Evolutionary conservation across 345 rosid genomes (phyloP), one percentile per base, ranked within the genome.

Genomic region (Capsella bursapastoris): DNA sequence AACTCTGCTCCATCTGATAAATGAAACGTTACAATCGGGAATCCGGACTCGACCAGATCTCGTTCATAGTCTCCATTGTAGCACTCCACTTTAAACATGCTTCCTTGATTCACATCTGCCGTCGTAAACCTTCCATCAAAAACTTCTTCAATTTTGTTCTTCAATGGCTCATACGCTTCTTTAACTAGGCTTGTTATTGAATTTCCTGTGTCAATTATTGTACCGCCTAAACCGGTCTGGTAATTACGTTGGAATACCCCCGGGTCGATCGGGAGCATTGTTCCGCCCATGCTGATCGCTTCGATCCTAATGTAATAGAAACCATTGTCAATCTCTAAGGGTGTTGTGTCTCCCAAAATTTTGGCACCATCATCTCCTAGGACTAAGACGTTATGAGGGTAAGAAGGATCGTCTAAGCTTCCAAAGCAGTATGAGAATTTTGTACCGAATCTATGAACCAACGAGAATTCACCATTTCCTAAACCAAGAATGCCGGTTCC

Each of bases 1-100:
- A 70, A 45, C 53, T 70, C 74, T 7, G 45, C 74, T n/a, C 74
- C 74, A 25, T 22, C 74, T 4, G 56, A 44, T 6, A 70, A 70
- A 7, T 44, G 55, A 45, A 70, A 29, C 28, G 57, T 70, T 47
- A 70, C 31, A 13, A 11, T 31, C 9, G 74, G 74, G 37, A 70
- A 70, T 22, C 74, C 74, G 3, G 64, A 25, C 9, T 31, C 55
- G 3, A 64, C 68, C 66, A 70, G 11, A 44, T 70, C 66, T 27
- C 41, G 10, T 10, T 57, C 64, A 3, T 57, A 12, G 18, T 45
- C 8, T 43, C 74, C 74, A 44, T 44, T 28, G 65, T 70, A 70
- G 22, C 74, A 70, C 43, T 53, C 56, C 56, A 27, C 3, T 16
- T 32, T 44, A 31, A 8, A 6, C 3, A 25, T 43, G 18, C 22